Conservation (phyloP, 2,329 filamentous ascomycete genomes). For the Fusarium zealandicum region DNA sequence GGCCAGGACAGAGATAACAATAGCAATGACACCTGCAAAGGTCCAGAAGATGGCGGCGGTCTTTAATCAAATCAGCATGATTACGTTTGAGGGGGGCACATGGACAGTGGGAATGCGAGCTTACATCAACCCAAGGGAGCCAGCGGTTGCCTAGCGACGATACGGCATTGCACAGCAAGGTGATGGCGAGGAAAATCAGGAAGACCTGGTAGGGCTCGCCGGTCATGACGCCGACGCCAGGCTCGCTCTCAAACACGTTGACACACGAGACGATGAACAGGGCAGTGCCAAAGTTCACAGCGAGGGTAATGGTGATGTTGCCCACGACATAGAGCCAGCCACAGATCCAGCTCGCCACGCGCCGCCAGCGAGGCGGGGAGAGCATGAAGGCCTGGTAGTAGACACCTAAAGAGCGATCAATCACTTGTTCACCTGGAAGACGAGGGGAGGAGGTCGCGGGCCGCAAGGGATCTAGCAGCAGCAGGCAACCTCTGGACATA, state of each 20-base stretch:
- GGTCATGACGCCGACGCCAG: conserved; percentile 53
- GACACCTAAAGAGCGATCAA: conserved; percentile 53
- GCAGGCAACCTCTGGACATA: not conserved
- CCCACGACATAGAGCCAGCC: conserved; percentile 81
- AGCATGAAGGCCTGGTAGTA: conserved; percentile 85
- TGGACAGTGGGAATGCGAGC: conserved; percentile 37
- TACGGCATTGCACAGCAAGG: conserved; percentile 68
- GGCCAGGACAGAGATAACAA: conserved; percentile 67
- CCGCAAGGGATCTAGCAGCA: not conserved
- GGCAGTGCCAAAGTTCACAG: conserved; percentile 82
- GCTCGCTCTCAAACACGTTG: conserved; percentile 60
- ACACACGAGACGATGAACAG: conserved; percentile 66
- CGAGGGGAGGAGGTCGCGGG: not conserved
- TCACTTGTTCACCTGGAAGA: conserved; percentile 20
- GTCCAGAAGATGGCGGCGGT: conserved; percentile 79
- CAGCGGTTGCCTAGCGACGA: conserved; percentile 72
- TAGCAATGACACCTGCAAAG: conserved; percentile 72
- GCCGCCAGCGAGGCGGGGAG: conserved; percentile 65
- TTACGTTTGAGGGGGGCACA: not conserved
- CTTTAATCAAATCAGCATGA: conserved; percentile 46
- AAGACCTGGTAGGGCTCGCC: conserved; percentile 70
- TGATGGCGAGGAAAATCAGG: conserved; percentile 74
- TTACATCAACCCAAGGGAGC: conserved; percentile 73
- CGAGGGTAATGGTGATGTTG: conserved; percentile 82
- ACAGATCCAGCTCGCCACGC: conserved; percentile 72